Conservation (phyloP, 2,329 filamentous ascomycete genomes). For the Drechslerella stenobrocha region DNA sequence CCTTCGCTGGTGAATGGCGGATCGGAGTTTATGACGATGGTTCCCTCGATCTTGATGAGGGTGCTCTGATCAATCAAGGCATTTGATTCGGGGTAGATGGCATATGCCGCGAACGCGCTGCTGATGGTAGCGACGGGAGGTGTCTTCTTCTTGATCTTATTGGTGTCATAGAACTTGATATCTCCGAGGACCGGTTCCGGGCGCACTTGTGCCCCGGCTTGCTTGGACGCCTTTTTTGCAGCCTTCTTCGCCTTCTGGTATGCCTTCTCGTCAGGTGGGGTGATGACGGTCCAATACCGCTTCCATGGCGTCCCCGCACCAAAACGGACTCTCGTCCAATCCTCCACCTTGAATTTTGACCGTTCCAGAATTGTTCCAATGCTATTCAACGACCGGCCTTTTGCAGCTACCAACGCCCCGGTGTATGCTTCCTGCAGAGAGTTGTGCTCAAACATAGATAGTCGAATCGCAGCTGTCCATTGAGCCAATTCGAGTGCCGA, state of each 20-base stretch:
- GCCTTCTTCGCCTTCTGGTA: slow-evolving; percentile 80
- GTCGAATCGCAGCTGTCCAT: slow-evolving; percentile 91
- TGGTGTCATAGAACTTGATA: slow-evolving; percentile 87
- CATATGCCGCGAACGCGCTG: slow-evolving; percentile 88
- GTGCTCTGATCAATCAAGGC: slow-evolving; percentile 92
- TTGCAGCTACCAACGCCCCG: slow-evolving; percentile 89
- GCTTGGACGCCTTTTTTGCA: slow-evolving; percentile 72
- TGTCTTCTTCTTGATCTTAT: slow-evolving; percentile 89
- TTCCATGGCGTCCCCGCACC: slow-evolving; percentile 95
- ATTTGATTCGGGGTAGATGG: slow-evolving; percentile 93
- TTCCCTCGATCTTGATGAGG: slow-evolving; percentile 87
- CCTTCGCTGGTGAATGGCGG: slow-evolving; percentile 80
- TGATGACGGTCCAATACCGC: slow-evolving; percentile 94
- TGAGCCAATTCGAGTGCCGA: slow-evolving; percentile 89
- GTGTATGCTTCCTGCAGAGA: slow-evolving; percentile 96
- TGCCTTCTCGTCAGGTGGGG: slow-evolving; percentile 91
- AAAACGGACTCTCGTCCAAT: slow-evolving; percentile 94
- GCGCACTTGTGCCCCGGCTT: slow-evolving; percentile 75
- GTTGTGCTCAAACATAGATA: slow-evolving; percentile 91
- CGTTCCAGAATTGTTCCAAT: slow-evolving; percentile 87
- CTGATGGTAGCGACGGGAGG: slow-evolving; percentile 87
- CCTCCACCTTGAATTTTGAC: slow-evolving; percentile 74
- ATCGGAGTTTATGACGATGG: slow-evolving; percentile 80
- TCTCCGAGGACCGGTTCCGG: slow-evolving; percentile 74
- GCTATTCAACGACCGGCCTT: slow-evolving; percentile 84